Evolutionary conservation across 148 eudicot genomes (phyloP), one percentile per base, ranked within the genome.

Genomic region (Fagopyrum tataricum): DNA sequence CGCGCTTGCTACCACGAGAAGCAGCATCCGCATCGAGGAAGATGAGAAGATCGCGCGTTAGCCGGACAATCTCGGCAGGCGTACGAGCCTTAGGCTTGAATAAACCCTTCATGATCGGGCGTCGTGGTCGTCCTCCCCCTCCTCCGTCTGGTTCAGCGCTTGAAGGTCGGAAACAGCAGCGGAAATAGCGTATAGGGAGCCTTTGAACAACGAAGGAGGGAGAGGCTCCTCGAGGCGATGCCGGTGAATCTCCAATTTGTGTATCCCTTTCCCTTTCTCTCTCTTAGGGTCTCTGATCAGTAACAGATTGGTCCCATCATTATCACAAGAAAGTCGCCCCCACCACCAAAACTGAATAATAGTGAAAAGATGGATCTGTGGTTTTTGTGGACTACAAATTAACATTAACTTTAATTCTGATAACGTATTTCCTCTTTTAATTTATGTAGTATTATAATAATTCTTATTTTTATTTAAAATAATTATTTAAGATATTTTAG

Each of bases 41-140:
- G 48, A 81, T 76, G 20, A 94, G 93, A 6, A 89, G 90, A 81
- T 91, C 98, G 1, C 97, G 91, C 0, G 89, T 79, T 51, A 76
- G 87, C 2, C 98, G 87, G 68, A 94, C 98, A 10, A 88, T 75
- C 74, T 94, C 98, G 11, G 75, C 89, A 0, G 98, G 97, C 14
- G 98, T 91, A 59, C 85, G 87, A 4, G 97, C 96, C 78, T 94
- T 94, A 17, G 97, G 84, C 89, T 94, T 94, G 81, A 94, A 94
- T 46, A 94, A 80, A 41, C 85, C 84, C 81, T 91, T 94, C 98
- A 91, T 70, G 69, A 64, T 64, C 2, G 21, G 44, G 20, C 17
- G 18, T 64, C 69, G 43, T 61, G 37, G 37, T 31, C 2, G 37
- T 3, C 2, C 37, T 31, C 37, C 37, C 37, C 67, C 40, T 90